A percentile compares a stretch with the other conserved stretches of the same genome.
phyloP scores from a whole-genome alignment of 768 basidiomycete species.

The Lentinula sp. region DNA sequence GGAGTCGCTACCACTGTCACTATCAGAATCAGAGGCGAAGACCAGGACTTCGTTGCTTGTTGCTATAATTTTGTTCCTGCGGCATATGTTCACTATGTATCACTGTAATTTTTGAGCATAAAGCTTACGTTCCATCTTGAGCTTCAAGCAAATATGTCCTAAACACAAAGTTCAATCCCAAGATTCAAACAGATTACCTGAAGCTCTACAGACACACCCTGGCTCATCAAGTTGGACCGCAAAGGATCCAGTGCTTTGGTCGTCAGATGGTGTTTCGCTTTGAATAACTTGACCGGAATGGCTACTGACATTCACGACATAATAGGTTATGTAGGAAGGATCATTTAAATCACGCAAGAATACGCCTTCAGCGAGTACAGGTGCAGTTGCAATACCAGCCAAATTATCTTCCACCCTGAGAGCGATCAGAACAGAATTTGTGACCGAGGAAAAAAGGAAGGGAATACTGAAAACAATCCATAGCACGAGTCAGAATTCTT shows the following conservation, averaged over 20 bases:
- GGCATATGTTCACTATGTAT: not conserved
- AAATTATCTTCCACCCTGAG: not conserved
- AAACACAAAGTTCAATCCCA: not conserved
- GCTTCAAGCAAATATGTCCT: not conserved
- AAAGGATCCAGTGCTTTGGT: not conserved
- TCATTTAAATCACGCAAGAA: not conserved
- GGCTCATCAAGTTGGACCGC: not conserved
- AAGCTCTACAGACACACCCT: not conserved
- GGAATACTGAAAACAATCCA: not conserved
- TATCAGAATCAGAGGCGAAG: not conserved
- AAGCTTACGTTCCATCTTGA: not conserved
- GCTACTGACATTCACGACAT: not conserved
- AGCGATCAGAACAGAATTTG: not conserved
- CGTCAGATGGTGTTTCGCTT: not conserved
- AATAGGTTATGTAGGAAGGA: not conserved
- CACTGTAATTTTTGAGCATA: not conserved
- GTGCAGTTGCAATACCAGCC: not conserved
- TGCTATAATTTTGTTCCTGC: not conserved
- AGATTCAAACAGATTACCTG: not conserved
- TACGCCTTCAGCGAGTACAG: not conserved
- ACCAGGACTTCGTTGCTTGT: not conserved
- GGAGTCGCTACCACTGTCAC: not conserved
- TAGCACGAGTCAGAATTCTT: too few relatives aligned
- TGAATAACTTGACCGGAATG: not conserved
- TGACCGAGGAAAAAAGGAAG: not conserved